Base-by-base conservation (phyloP, 805 yeast genomes). In the Cyberlindnera euphorbiiphila region DNA sequence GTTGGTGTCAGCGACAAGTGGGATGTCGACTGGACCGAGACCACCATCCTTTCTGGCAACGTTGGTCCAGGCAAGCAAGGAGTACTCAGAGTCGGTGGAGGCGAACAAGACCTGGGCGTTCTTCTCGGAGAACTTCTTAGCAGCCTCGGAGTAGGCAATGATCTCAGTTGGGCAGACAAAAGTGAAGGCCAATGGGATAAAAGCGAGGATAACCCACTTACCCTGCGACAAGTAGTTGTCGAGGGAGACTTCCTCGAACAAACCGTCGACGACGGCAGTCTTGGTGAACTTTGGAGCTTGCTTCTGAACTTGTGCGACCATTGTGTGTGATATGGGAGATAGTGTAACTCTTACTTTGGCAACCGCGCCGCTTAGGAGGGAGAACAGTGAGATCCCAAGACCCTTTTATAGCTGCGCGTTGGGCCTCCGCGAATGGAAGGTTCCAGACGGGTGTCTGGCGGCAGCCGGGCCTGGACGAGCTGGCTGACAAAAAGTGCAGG, bases 151-250 rank as follows among this genome's bases (percentile, higher is more conserved):
- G 83, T 88, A 93, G 56, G 98, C 98, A 69, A 93, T 81, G 74
- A 93, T 89, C 76, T 93, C 98, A 54, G 98, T 93, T 68, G 99
- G 98, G 74, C 98, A 93, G 49, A 93, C 98, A 57, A 93, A 93
- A 45, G 99, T 93, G 89, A 93, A 93, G 36, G 98, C 98, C 78
- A 91, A 74, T 68, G 98, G 99, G 66, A 93, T 83, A 74, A 93
- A 93, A 48, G 94, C 98, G 60, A 93, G 76, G 51, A 93, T 70
- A 54, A 93, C 96, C 95, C 97, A 93, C 72, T 93, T 86, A 62
- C 98, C 98, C 74, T 82, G 82, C 28, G 50, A 37, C 28, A 50
- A 46, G 85, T 82, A 93, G 70, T 86, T 84, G 60, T 91, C 98
- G 56, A 93, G 81, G 45, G 95, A 75, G 56, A 93, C 76, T 61